Conservation (phyloP, 306 rosid species). For the Cucumis hystrix region DNA sequence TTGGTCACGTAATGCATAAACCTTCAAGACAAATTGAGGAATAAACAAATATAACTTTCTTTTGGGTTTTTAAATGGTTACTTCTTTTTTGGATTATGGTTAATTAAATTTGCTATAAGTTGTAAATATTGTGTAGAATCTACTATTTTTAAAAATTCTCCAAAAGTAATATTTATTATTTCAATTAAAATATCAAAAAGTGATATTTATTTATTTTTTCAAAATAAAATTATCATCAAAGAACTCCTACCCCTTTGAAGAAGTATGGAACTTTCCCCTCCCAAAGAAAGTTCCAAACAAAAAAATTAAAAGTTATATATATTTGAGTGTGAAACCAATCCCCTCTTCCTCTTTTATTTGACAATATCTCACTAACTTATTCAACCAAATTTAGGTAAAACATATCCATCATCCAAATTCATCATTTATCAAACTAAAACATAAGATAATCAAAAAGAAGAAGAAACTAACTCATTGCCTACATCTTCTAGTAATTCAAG, state of each 20-base stretch:
- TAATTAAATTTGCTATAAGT: no score
- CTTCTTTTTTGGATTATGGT: background rate
- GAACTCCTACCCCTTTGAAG: background rate
- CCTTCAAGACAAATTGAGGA: background rate
- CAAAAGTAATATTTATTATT: no score
- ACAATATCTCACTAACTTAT: background rate
- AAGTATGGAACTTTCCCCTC: background rate
- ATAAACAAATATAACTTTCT: background rate
- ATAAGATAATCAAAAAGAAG: background rate
- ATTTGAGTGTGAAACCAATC: background rate
- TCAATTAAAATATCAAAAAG: no score
- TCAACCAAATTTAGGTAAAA: background rate
- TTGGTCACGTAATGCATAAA: background rate
- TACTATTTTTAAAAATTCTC: no score
- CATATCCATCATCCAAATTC: background rate
- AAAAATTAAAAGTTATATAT: background rate
- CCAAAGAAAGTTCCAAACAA: background rate
- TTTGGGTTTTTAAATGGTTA: background rate
- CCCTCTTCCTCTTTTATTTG: background rate
- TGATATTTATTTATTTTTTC: background rate
- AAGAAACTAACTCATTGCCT: slow-evolving; percentile 61
- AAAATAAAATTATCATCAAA: background rate
- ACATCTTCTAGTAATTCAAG: slow-evolving; percentile 91
- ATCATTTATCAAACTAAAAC: background rate
- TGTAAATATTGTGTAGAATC: no score